phyloP scores from a whole-genome alignment of 257 asterid genomes.

The Thymus quinquecostatus region DNA sequence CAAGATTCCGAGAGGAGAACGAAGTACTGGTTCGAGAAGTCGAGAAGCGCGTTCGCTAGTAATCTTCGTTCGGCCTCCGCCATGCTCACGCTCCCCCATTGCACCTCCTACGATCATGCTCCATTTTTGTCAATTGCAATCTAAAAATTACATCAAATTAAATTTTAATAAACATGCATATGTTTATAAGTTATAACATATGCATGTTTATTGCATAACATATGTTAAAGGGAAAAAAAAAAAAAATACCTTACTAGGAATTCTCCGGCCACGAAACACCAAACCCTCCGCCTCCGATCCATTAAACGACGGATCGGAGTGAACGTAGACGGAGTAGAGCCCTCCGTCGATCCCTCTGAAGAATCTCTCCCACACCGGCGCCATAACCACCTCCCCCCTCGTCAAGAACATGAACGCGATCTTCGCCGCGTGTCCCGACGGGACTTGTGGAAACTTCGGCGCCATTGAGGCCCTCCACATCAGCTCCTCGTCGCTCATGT shows the following conservation, averaged over 20 bases:
- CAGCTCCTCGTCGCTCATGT: conserved; percentile 59
- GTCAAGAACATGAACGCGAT: conserved; percentile 72
- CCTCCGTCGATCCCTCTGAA: conserved; percentile 50
- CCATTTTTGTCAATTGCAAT: too few species aligned
- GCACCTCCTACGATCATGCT: conserved; percentile 51
- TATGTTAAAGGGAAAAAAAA: too few species aligned
- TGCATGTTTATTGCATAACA: too few species aligned
- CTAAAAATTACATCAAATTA: too few species aligned
- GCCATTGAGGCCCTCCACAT: conserved; percentile 65
- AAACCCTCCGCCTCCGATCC: conserved; percentile 54
- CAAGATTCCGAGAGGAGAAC: conserved; percentile 85
- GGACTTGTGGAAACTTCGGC: conserved; percentile 38
- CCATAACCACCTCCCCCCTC: conserved; percentile 51
- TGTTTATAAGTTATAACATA: too few species aligned
- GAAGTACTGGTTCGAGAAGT: conserved; percentile 72
- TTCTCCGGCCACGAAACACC: conserved; percentile 65
- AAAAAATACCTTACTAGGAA: conserved; percentile 68
- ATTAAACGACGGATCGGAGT: conserved; percentile 54
- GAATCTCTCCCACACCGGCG: conserved; percentile 70
- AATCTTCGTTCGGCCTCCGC: conserved; percentile 83
- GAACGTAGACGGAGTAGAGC: conserved; percentile 59
- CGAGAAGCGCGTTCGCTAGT: conserved; percentile 85
- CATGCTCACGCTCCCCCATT: conserved; percentile 84
- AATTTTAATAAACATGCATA: too few species aligned
- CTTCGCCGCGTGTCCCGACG: conserved; percentile 41